These are phyloP conservation scores for Solanum chmielewskii DNA, from an alignment of 257 asterid genomes.

Conservation along the genomic window DNA sequence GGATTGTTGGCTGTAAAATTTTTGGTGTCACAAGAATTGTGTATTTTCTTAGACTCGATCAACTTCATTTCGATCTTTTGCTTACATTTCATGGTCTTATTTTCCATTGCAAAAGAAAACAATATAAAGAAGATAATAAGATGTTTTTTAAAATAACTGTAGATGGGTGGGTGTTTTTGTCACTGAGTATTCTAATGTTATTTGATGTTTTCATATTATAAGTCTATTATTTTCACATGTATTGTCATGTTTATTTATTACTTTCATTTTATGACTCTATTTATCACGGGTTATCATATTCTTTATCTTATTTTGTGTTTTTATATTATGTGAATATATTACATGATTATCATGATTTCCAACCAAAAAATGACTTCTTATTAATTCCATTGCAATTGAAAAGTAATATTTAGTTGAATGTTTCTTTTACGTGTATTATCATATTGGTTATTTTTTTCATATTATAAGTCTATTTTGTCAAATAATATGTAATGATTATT, in stretches of 20 bases:
- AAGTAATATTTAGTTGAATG: neutral
- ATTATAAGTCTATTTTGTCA: neutral
- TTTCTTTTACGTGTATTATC: too few species aligned
- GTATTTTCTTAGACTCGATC: neutral
- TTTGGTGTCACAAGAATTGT: fast-evolving
- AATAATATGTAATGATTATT: neutral
- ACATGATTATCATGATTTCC: neutral
- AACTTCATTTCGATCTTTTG: neutral
- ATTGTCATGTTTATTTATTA: neutral
- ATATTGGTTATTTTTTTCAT: too few species aligned
- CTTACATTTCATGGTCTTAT: neutral
- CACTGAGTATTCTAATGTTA: neutral
- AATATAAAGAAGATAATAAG: too few species aligned
- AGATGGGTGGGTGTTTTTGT: neutral
- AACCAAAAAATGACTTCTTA: too few species aligned
- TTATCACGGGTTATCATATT: neutral
- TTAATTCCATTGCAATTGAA: neutral
- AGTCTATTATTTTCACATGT: neutral
- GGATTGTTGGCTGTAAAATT: too few species aligned
- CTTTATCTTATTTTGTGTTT: neutral
- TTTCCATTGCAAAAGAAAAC: neutral
- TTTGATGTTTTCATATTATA: too few species aligned
- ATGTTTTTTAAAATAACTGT: too few species aligned
- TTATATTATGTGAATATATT: neutral
- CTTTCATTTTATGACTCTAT: too few species aligned